phyloP scores from a whole-genome alignment of 2,329 filamentous ascomycete species.

The Aurifilum marmelostoma region DNA sequence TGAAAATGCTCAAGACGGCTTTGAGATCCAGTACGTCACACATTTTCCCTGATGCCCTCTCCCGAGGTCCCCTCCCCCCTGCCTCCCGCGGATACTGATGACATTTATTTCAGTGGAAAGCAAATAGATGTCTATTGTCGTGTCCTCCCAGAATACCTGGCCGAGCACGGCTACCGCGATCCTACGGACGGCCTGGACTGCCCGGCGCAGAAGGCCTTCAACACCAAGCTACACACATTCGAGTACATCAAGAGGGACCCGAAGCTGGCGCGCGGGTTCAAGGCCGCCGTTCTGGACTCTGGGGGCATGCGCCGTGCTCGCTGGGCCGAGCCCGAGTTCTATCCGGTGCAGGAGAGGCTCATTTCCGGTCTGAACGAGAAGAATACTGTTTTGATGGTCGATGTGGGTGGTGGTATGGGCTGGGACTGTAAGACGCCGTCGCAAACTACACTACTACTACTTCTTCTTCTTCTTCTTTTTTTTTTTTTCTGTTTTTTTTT shows the following conservation, averaged over 20 bases:
- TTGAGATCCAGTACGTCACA: constrained; percentile 7
- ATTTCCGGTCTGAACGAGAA: constrained; percentile 3
- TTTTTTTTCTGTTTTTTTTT: neutral
- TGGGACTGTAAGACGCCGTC: constrained; percentile 10
- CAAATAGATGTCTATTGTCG: neutral
- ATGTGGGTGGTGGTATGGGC: constrained; percentile 17
- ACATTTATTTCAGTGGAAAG: neutral
- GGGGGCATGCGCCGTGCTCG: constrained; percentile 1
- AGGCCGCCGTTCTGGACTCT: constrained; percentile 1
- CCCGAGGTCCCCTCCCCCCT: neutral
- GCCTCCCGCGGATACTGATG: neutral
- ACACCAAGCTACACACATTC: constrained; percentile 17
- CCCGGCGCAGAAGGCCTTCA: constrained; percentile 13
- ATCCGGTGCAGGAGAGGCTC: constrained; percentile 15
- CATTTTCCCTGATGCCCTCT: too few species aligned
- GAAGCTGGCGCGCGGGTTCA: constrained; percentile 10
- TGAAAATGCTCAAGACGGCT: neutral
- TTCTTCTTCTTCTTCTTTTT: neutral
- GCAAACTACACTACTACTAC: too few species aligned
- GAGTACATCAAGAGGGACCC: constrained; percentile 18
- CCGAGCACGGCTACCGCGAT: constrained; percentile 12
- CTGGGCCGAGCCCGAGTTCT: constrained; percentile 13
- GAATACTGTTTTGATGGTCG: constrained; percentile 10
- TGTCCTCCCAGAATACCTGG: constrained; percentile 8
- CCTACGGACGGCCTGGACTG: constrained; percentile 13